Evolutionary conservation across 2,329 filamentous ascomycete genomes (phyloP).

Genomic region (Diaporthe sp.): DNA sequence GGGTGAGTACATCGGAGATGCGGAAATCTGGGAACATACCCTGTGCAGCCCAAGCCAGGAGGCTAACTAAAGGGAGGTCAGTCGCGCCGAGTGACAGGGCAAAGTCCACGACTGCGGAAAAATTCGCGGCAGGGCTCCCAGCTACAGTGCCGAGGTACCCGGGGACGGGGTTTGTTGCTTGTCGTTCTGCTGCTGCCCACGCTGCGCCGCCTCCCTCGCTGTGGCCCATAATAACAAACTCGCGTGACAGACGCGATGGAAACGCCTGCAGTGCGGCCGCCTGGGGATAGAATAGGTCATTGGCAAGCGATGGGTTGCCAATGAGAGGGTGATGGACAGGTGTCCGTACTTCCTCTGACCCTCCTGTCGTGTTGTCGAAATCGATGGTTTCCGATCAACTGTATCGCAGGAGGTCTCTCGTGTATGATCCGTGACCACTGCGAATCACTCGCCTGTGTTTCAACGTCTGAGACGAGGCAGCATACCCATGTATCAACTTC

Average conservation of each 20-base stretch:
- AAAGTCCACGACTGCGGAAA: constrained; percentile 27
- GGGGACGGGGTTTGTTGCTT: constrained; percentile 42
- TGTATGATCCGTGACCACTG: no score
- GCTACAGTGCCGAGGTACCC: constrained; percentile 52
- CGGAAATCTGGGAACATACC: constrained; percentile 43
- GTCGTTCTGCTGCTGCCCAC: constrained; percentile 51
- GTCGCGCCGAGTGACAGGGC: constrained; percentile 32
- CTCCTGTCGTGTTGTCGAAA: no score
- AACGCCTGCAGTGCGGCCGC: constrained; percentile 55
- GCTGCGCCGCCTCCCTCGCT: constrained; percentile 54
- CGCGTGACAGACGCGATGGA: constrained; percentile 42
- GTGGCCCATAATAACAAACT: constrained; percentile 50
- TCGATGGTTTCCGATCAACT: no score
- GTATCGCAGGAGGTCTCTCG: no score
- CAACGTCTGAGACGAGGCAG: no score
- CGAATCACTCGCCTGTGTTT: no score
- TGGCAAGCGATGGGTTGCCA: constrained; percentile 48
- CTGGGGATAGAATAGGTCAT: constrained; percentile 55
- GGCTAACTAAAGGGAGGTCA: constrained; percentile 37
- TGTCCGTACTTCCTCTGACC: no score
- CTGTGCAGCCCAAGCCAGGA: constrained; percentile 29
- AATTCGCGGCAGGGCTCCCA: constrained; percentile 42
- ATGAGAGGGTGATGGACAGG: constrained; percentile 54
- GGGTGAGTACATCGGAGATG: constrained; percentile 42
- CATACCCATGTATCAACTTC: no score